phyloP scores from a whole-genome alignment of 2,329 filamentous ascomycete genomes.

The Anisogramma anomala region DNA sequence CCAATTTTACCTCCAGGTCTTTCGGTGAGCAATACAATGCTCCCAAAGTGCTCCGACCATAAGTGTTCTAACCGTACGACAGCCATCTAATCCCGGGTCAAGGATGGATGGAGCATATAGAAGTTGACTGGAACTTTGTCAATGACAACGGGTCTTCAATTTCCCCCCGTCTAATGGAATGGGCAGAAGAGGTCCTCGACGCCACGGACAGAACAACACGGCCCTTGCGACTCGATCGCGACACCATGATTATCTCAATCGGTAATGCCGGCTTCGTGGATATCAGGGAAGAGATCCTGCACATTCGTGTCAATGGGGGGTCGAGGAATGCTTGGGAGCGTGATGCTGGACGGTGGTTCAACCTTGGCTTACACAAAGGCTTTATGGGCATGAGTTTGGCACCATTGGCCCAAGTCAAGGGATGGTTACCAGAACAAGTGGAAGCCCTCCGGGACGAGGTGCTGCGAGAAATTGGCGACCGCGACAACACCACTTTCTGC shows the following conservation, averaged over 20 bases:
- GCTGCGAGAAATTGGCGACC: slow-evolving; percentile 56
- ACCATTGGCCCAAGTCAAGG: slow-evolving; percentile 55
- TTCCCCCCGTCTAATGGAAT: slow-evolving; percentile 42
- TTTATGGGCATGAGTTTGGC: slow-evolving; percentile 62
- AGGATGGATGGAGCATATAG: slow-evolving; percentile 75
- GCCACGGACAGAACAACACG: slow-evolving; percentile 56
- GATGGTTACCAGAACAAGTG: slow-evolving; percentile 52
- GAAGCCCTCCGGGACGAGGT: slow-evolving; percentile 50
- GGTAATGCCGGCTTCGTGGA: slow-evolving; percentile 67
- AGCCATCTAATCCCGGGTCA: slow-evolving; percentile 66
- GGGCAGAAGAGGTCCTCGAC: slow-evolving; percentile 57
- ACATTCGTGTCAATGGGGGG: slow-evolving; percentile 66
- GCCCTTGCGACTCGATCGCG: slow-evolving; percentile 48
- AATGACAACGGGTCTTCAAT: slow-evolving; percentile 58
- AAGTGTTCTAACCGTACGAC: slow-evolving; percentile 18
- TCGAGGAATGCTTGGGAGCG: slow-evolving; percentile 50
- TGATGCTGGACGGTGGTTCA: slow-evolving; percentile 72
- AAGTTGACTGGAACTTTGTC: slow-evolving; percentile 71
- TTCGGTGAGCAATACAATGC: slow-evolving; percentile 49
- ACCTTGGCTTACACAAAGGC: slow-evolving; percentile 62
- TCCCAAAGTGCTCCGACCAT: too few relatives aligned
- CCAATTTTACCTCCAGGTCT: slow-evolving; percentile 59
- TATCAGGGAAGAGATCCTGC: slow-evolving; percentile 57
- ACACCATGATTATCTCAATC: slow-evolving; percentile 47
- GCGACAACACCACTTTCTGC: slow-evolving; percentile 61